Conservation (phyloP, 345 rosid species). For the Carallia brachiata region DNA sequence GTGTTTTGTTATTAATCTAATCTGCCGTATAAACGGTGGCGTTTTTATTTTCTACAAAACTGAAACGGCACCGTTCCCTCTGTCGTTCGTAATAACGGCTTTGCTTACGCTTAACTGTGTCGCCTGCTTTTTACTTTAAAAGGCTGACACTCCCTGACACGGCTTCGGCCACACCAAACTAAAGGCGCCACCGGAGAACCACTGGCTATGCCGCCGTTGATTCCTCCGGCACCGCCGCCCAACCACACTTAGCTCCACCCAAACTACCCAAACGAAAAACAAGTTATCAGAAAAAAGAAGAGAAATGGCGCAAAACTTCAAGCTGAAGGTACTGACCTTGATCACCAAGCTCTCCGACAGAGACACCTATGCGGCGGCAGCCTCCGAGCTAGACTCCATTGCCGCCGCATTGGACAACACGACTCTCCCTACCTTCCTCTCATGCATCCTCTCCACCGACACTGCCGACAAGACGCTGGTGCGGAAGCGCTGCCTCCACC, state of each 20-base stretch:
- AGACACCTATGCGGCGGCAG: conserved; percentile 71
- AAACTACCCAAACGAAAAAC: not conserved
- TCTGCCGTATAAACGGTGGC: too few species aligned
- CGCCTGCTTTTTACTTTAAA: not conserved
- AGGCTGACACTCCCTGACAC: not conserved
- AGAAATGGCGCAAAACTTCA: conserved; percentile 54
- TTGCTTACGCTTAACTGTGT: not conserved
- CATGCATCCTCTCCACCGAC: conserved; percentile 70
- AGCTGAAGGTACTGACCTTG: conserved; percentile 49
- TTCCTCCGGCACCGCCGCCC: conserved; percentile 22
- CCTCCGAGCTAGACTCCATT: conserved; percentile 66
- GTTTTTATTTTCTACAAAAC: not conserved
- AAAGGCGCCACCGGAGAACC: not conserved
- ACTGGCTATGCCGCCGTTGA: conserved; percentile 27
- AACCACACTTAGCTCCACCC: conserved; percentile 27
- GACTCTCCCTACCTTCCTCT: conserved; percentile 58
- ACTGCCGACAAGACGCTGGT: conserved; percentile 66
- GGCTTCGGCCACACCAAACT: not conserved
- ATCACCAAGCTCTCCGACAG: conserved; percentile 79
- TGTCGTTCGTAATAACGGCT: too few species aligned
- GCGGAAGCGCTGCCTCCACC: conserved; percentile 70
- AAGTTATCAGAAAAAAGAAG: not conserved
- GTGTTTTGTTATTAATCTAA: too few species aligned
- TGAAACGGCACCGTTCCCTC: conserved; percentile 4
- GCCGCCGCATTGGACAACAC: conserved; percentile 54